Conservation (phyloP, 2,329 filamentous ascomycete species). For the Colletotrichum chlorophyti region DNA sequence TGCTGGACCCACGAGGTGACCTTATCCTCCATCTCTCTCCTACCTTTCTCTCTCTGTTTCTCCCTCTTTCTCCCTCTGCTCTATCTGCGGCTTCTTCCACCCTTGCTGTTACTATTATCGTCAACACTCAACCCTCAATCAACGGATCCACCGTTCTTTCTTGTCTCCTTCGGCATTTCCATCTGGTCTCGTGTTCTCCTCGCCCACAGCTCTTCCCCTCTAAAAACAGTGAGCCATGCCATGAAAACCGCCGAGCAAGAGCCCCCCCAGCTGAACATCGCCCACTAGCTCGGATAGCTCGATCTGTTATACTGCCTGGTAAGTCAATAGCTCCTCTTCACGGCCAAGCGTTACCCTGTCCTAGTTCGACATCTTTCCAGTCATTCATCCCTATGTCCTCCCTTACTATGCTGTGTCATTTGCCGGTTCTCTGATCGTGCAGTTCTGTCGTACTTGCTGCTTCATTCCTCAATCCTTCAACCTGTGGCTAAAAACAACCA, state of each 20-base stretch:
- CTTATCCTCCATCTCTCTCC: slow-evolving; percentile 1
- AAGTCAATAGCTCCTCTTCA: slow-evolving; percentile 16
- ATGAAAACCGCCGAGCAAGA: slow-evolving; percentile 10
- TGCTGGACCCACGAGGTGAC: slow-evolving; percentile 18
- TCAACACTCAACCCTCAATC: not conserved
- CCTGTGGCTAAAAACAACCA: not conserved
- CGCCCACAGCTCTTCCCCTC: not conserved
- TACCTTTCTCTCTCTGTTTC: not conserved
- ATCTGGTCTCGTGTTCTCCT: not conserved
- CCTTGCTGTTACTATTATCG: slow-evolving; percentile 5
- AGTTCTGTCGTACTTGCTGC: not conserved
- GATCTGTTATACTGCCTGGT: slow-evolving; percentile 2
- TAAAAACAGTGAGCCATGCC: slow-evolving; percentile 1
- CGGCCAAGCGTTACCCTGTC: not conserved
- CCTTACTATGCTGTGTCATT: not conserved
- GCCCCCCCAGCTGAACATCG: slow-evolving; percentile 5
- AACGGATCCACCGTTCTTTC: not conserved
- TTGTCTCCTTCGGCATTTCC: not conserved
- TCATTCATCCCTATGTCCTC: not conserved
- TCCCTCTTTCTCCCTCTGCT: not conserved
- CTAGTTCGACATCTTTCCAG: not conserved
- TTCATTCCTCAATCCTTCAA: not conserved
- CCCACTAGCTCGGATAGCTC: slow-evolving; percentile 20
- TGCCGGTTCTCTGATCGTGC: not conserved
- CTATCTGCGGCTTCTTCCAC: not conserved